Evolutionary conservation across 495 filamentous ascomycete species (phyloP).

Genomic region (Tuber aestivum): DNA sequence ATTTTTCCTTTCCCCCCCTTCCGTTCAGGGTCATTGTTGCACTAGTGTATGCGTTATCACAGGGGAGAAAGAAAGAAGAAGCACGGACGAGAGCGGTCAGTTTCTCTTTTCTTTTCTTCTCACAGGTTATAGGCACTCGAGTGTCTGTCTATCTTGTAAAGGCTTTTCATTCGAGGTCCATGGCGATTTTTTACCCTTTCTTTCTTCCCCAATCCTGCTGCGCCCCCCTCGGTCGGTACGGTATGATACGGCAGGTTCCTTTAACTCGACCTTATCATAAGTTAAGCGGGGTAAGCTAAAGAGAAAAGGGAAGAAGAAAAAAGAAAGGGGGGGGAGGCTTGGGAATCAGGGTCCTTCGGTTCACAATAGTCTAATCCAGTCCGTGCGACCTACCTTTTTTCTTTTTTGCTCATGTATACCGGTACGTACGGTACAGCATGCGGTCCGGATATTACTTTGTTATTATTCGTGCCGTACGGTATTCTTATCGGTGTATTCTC

Average conservation of each 20-base stretch:
- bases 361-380: too few species aligned
- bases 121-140: too few species aligned
- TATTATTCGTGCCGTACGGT: too few species aligned
- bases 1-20: too few species aligned
- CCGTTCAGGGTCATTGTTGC: too few species aligned
- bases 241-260: too few species aligned
- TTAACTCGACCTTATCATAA: neutral
- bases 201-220: neutral
- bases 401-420: conserved; percentile 2
- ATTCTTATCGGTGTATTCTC: neutral
- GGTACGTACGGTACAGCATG: too few species aligned
- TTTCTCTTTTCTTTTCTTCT: neutral
- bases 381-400: neutral
- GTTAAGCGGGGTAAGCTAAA: neutral
- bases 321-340: too few species aligned
- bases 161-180: too few species aligned
- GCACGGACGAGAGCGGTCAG: neutral
- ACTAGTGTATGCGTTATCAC: too few species aligned
- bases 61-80: neutral
- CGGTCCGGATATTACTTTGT: neutral
- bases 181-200: neutral
- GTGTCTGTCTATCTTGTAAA: neutral
- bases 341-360: neutral
- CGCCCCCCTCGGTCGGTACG: neutral
- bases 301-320: too few species aligned